Evolutionary conservation across 768 basidiomycete genomes (phyloP).

Genomic region (Leccinum boreale): DNA sequence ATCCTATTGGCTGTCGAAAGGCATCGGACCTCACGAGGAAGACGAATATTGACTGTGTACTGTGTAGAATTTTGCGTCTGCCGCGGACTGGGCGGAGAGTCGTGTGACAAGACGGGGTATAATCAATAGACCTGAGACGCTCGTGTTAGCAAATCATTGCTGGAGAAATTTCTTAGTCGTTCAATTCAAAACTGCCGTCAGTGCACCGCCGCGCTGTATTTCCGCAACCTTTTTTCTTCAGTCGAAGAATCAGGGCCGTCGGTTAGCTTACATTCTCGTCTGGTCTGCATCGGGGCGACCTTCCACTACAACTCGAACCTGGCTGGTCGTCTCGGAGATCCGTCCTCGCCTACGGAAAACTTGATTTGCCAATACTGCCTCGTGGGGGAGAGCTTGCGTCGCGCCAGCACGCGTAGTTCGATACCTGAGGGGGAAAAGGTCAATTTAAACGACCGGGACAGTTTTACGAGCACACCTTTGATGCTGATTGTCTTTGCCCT

Average conservation of each 20-base stretch:
- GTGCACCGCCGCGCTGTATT: background rate
- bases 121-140: constrained; percentile 1
- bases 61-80: background rate
- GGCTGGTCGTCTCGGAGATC: constrained; percentile 23
- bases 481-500: too few species aligned
- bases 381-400: too few species aligned
- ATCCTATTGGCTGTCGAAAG: constrained; percentile 61
- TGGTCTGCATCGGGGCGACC: background rate
- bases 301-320: constrained; percentile 9
- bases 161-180: too few species aligned
- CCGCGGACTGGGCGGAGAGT: background rate
- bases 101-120: background rate
- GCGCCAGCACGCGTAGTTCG: too few species aligned
- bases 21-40: constrained; percentile 31
- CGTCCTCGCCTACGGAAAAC: background rate
- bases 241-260: constrained; percentile 9
- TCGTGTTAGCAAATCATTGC: background rate
- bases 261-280: background rate
- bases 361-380: too few species aligned
- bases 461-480: too few species aligned
- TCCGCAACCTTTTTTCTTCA: background rate
- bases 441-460: too few species aligned
- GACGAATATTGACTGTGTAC: background rate
- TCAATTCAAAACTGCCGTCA: background rate
- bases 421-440: too few species aligned